Conservation (phyloP, 352 stramenopile genomes). For the Globisporangium polare region DNA sequence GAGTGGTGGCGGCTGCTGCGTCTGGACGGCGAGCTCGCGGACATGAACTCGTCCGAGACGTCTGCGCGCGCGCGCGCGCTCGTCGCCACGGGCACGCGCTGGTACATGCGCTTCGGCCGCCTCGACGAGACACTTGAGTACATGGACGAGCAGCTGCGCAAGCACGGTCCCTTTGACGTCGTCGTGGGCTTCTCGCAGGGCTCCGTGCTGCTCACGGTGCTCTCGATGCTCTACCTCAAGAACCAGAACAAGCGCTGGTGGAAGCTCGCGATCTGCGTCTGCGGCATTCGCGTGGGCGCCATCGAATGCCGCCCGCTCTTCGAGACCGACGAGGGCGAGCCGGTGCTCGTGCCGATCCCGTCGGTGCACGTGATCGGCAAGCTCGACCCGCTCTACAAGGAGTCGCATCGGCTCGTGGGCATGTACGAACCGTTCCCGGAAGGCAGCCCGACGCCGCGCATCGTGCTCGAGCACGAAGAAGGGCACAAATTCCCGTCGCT, state of each 20-base stretch:
- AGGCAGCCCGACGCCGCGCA: slow-evolving; percentile 14
- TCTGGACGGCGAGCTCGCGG: not conserved
- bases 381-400: slow-evolving; percentile 17
- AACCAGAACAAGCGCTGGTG: slow-evolving; percentile 27
- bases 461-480: slow-evolving; percentile 37
- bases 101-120: slow-evolving; percentile 22
- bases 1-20: slow-evolving; percentile 26
- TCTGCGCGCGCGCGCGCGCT: not conserved
- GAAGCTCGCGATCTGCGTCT: slow-evolving; percentile 34
- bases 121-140: slow-evolving; percentile 28
- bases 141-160: slow-evolving; percentile 29
- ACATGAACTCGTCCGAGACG: slow-evolving; percentile 6
- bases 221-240: slow-evolving; percentile 24
- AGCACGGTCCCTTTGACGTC: slow-evolving; percentile 36
- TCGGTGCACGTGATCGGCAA: slow-evolving; percentile 31
- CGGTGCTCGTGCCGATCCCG: slow-evolving; percentile 17
- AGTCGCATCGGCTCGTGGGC: slow-evolving; percentile 19
- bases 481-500: slow-evolving; percentile 42
- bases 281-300: slow-evolving; percentile 20
- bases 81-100: slow-evolving; percentile 15
- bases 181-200: slow-evolving; percentile 52
- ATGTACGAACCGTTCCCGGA: slow-evolving; percentile 21
- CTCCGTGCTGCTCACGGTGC: slow-evolving; percentile 28
- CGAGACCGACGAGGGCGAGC: slow-evolving; percentile 11
- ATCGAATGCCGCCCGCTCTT: slow-evolving; percentile 9